Base-by-base conservation (phyloP, 2,329 filamentous ascomycete species). In the Chrysoporthe austroafricana region DNA sequence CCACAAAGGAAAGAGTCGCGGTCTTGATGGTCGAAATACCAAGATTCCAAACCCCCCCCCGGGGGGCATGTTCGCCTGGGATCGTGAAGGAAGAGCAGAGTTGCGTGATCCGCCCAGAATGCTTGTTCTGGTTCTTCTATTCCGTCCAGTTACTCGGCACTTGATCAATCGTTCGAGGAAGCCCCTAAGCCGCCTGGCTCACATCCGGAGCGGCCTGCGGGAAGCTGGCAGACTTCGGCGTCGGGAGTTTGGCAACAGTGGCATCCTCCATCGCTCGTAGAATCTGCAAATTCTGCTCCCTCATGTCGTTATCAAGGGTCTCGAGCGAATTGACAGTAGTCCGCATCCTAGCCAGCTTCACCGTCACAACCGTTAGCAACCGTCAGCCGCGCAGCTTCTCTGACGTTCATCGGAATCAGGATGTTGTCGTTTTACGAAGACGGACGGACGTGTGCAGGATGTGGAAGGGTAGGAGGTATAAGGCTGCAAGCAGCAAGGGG, bases 401-500 rank as follows among this genome's bases (percentile, higher is more conserved):
- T 62, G 42, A 58, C 8, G 59, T 62, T 62, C 42, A 21, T 58
- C 48, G 36, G 48, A 62, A 42, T 32, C n/a, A 67, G 52, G 54
- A 50, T 21, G 46, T 14, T 6, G 48, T 52, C 21, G 48, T 26
- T 32, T 32, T 18, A 52, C n/a, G 16, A 21, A 50, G 52, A 59
- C 36, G 64, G 69, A 61, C 54, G 58, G 46, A 61, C n/a, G 50
- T 62, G 52, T 66, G 67, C 54, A 69, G 64, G 64, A 64, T 63
- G 60, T 61, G 70, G 70, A 63, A 52, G 64, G 64, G 66, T 62
- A 56, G 70, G 70, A 70, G 54, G 62, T 62, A 60, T 60, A 65
- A 65, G 69, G 74, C 77, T 76, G 74, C 75, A 78, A 77, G 77
- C 81, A 79, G 77, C 78, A 81, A 79, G 79, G 83, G 83, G 80